phyloP scores from a whole-genome alignment of 169 alveolate species.

The Hepatocystis sp. region DNA sequence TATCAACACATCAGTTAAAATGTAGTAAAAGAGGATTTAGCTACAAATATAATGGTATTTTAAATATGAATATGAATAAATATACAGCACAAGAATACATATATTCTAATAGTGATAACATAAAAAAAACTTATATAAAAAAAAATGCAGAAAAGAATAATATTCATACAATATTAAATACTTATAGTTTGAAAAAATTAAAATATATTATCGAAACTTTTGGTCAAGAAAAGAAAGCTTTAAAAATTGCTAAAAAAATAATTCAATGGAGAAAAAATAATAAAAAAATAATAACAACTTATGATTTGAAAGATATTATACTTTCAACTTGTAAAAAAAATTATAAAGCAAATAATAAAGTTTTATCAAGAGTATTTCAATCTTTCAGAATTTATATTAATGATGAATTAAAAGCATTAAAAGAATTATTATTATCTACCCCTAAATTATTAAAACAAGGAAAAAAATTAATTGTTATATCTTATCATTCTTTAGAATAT shows the following conservation, averaged over 20 bases:
- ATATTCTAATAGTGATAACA: not conserved
- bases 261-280: constrained; percentile 66
- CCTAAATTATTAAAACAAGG: constrained; percentile 77
- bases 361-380: constrained; percentile 83
- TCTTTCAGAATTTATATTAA: constrained; percentile 83
- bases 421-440: constrained; percentile 67
- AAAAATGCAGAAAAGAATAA: not conserved
- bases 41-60: constrained; percentile 80
- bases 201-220: constrained; percentile 41
- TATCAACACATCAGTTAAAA: constrained; percentile 84
- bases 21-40: constrained; percentile 81
- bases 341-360: constrained; percentile 77
- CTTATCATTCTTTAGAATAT: constrained; percentile 87
- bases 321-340: constrained; percentile 77
- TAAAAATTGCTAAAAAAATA: constrained; percentile 65
- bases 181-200: constrained; percentile 39
- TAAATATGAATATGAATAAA: constrained; percentile 84
- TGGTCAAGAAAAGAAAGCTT: constrained; percentile 73
- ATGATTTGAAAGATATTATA: constrained; percentile 75
- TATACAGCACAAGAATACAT: constrained; percentile 32
- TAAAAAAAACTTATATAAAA: not conserved
- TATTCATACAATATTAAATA: constrained; percentile 36
- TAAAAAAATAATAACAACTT: constrained; percentile 78
- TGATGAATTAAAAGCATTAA: constrained; percentile 81
- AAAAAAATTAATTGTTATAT: constrained; percentile 78